A percentile compares a stretch with the other conserved stretches of the same genome.
Evolutionary conservation across 495 filamentous ascomycete species (phyloP).

Genomic region (Aspergillus baeticus): DNA sequence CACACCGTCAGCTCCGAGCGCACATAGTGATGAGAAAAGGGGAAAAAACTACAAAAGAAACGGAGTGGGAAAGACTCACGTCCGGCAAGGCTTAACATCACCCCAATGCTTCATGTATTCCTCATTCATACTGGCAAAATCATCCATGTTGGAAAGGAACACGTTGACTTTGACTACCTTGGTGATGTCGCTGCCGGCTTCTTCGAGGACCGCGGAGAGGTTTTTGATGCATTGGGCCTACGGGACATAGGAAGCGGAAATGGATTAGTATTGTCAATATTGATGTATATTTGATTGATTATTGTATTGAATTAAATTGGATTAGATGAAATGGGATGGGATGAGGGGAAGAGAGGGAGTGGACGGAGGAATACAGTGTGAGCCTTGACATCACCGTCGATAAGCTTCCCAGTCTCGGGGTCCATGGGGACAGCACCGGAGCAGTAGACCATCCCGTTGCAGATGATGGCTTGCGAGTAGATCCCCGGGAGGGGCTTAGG

Average conservation of each 20-base stretch:
- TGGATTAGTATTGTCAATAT: neutral
- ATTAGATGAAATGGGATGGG: too few species aligned
- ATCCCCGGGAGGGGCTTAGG: conserved; percentile 52
- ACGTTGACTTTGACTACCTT: conserved; percentile 72
- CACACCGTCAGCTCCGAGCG: neutral
- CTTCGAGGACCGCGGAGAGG: conserved; percentile 62
- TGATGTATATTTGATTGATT: too few species aligned
- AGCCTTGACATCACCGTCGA: conserved; percentile 51
- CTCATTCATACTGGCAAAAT: conserved; percentile 65
- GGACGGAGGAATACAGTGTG: conserved; percentile 38
- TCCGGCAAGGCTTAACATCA: conserved; percentile 59
- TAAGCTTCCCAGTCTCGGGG: conserved; percentile 38
- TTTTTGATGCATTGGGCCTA: conserved; percentile 57
- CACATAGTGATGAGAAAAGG: neutral
- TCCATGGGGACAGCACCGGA: conserved; percentile 51
- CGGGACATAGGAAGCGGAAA: too few species aligned
- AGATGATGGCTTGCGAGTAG: conserved; percentile 56
- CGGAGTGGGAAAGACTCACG: conserved; percentile 28
- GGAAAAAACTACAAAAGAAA: too few species aligned
- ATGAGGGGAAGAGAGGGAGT: neutral
- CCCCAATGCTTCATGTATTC: conserved; percentile 58
- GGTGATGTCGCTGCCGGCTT: conserved; percentile 57
- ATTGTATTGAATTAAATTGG: too few species aligned
- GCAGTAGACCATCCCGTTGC: conserved; percentile 59
- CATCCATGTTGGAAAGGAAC: conserved; percentile 67